Base-by-base conservation (phyloP, 768 basidiomycete species). In the Lactarius quietus region DNA sequence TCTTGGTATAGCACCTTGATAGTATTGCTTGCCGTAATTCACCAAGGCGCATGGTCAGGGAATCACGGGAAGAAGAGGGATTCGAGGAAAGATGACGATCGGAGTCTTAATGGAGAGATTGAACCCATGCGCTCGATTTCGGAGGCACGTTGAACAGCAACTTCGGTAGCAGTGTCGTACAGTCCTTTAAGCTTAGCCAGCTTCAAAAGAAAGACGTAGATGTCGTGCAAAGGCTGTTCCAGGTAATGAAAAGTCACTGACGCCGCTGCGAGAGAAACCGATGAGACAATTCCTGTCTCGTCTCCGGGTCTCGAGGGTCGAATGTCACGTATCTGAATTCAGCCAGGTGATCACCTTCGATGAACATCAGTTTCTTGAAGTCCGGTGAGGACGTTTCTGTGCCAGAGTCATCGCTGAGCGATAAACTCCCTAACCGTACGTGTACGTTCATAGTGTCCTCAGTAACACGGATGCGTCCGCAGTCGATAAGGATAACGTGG, bases 71-170 rank as follows among this genome's bases (percentile, higher is more conserved):
- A 7, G 73, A 76, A 2, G 81, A 75, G 3, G 88, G 79, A 72
- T 90, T 81, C 9, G 85, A 83, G 14, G 97, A 72, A 98, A 88
- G 29, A 96, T 80, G 55, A 98, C 74, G 69, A 99, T 98, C 1
- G 97, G 97, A 0, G 95, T 89, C 76, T 90, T 93, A 72, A 98
- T 80, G 29, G 88, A 86, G n/a, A 98, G 74, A 64, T 93, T 85
- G 76, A 95, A 98, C 92, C 86, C 91, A 98, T 95, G 59, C 87
- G 85, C 70, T 92, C 88, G n/a, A 95, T 90, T 74, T 92, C 92
- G n/a, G 93, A 86, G 6, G 95, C 97, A 56, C 84, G 82, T 74
- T 98, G 93, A 29, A 92, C 94, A 43, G 97, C 97, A 26, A 86
- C 96, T 73, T 92, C 87, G 2, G 93, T 91, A 14, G 96, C 95